Percentiles rank a stretch among this genome's conserved stretches.
phyloP scores from a whole-genome alignment of 306 rosid species.

The Cucumis sativus region Cucumber_9930_V3 NC_026658.2:15839001-15839500 shows the following conservation, averaged over 20 bases:
- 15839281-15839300: constrained; percentile 37
- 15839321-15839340: constrained; percentile 93
- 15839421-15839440: constrained; percentile 19
- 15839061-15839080: constrained; percentile 11
- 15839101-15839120: constrained; percentile 20
- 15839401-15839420: constrained; percentile 18
- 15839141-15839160: constrained; percentile 21
- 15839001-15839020: constrained; percentile 19
- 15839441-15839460: constrained; percentile 12
- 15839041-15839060: constrained; percentile 18
- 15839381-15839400: constrained; percentile 20
- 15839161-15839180: constrained; percentile 20
- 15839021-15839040: constrained; percentile 23
- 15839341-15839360: constrained; percentile 40
- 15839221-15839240: constrained; percentile 23
- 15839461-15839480: constrained; percentile 18
- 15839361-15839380: constrained; percentile 18
- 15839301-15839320: constrained; percentile 98
- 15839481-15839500: constrained; percentile 24
- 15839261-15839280: constrained; percentile 26
- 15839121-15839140: constrained; percentile 15
- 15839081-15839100: constrained; percentile 14
- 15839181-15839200: constrained; percentile 21
- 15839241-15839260: constrained; percentile 24
- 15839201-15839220: constrained; percentile 16